A percentile compares a stretch with the other conserved stretches of the same genome.
Evolutionary conservation across 352 stramenopile species (phyloP).

Genomic region (Thraustotheca clavata): DNA sequence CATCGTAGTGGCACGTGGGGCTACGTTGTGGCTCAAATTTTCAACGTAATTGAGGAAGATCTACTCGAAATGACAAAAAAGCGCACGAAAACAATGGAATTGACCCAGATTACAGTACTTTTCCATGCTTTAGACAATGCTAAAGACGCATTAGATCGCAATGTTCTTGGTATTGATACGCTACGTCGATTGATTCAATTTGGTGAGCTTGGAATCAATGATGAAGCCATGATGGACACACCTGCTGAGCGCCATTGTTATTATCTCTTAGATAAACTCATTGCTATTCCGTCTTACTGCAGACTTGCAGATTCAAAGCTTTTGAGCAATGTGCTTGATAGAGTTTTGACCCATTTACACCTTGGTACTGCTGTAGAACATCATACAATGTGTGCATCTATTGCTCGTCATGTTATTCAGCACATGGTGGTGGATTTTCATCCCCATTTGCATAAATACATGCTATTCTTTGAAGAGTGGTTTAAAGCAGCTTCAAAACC

Average conservation of each 20-base stretch:
- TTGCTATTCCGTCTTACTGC: constrained; percentile 1
- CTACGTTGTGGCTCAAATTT: constrained; percentile 6
- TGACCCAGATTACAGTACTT: not conserved
- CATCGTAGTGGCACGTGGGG: constrained; percentile 4
- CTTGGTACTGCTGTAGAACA: not conserved
- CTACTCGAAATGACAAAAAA: not conserved
- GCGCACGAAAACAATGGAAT: not conserved
- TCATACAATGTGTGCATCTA: not conserved
- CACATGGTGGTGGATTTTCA: constrained; percentile 2
- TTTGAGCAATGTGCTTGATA: not conserved
- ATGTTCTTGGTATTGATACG: not conserved
- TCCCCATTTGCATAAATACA: not conserved
- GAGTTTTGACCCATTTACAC: not conserved
- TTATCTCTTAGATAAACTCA: constrained; percentile 7
- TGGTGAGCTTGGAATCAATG: not conserved
- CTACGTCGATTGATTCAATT: not conserved
- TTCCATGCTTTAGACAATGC: not conserved
- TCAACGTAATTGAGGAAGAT: constrained; percentile 11
- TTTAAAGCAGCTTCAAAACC: not conserved
- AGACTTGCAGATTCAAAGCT: not conserved
- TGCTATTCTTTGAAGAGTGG: constrained; percentile 19
- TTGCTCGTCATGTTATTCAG: not conserved
- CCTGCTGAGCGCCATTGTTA: not conserved
- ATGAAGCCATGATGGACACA: not conserved
- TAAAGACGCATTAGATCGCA: not conserved